Evolutionary conservation across 108 stramenopile genomes (phyloP).

Genomic region (Halocafeteria seosinensis): DNA sequence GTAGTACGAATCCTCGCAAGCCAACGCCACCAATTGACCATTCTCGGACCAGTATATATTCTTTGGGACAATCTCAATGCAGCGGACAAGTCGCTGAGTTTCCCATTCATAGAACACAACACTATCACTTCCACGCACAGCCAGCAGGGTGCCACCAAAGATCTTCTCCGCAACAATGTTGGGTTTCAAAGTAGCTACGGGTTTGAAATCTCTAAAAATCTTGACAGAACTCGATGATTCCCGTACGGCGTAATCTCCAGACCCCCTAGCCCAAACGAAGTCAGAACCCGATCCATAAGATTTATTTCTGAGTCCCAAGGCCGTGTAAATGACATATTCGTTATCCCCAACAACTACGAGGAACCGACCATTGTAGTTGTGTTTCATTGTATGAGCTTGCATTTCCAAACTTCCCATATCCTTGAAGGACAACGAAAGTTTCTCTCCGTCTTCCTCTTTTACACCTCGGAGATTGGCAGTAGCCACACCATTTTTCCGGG

Average conservation of each 20-base stretch:
- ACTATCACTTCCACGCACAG: constrained; percentile 72
- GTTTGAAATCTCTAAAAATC: constrained; percentile 87
- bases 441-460: constrained; percentile 43
- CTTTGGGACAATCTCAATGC: constrained; percentile 71
- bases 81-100: constrained; percentile 66
- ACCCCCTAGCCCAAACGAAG: constrained; percentile 86
- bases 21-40: constrained; percentile 73
- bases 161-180: constrained; percentile 77
- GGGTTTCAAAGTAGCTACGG: constrained; percentile 53
- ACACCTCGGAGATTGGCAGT: neutral
- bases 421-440: constrained; percentile 50
- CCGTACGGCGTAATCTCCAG: constrained; percentile 91
- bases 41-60: constrained; percentile 78
- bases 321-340: constrained; percentile 98
- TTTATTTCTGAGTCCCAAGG: constrained; percentile 88
- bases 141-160: constrained; percentile 77
- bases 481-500: neutral
- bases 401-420: constrained; percentile 87
- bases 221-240: constrained; percentile 72
- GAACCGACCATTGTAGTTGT: constrained; percentile 98
- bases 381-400: constrained; percentile 72
- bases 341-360: constrained; percentile 90
- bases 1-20: constrained; percentile 69
- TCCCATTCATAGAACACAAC: constrained; percentile 93
- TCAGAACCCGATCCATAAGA: constrained; percentile 89